Conservation (phyloP, 2,329 filamentous ascomycete genomes). For the Juglanconis sp. region DNA sequence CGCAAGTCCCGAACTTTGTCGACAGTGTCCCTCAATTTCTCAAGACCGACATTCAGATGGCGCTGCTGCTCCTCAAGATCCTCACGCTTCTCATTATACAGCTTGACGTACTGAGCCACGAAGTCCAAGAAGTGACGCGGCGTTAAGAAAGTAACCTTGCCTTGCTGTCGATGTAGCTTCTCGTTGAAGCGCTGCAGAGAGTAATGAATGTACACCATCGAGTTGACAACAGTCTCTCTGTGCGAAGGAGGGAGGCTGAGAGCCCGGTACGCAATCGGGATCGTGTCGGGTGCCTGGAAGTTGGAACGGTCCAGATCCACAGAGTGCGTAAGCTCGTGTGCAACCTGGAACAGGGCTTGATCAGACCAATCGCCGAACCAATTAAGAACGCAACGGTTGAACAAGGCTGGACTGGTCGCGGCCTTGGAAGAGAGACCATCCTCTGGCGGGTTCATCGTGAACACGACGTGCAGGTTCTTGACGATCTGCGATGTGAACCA, state of each 20-base stretch:
- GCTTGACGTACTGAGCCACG: slow-evolving; percentile 92
- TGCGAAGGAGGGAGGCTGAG: slow-evolving; percentile 83
- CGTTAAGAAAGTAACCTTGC: slow-evolving; percentile 87
- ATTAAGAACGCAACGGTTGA: slow-evolving; percentile 99
- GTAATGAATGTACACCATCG: slow-evolving; percentile 98
- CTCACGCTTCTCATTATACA: slow-evolving; percentile 98
- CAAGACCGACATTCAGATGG: slow-evolving; percentile 95
- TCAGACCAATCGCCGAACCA: slow-evolving; percentile 99
- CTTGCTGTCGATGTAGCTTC: slow-evolving; percentile 86
- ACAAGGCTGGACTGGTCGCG: slow-evolving; percentile 93
- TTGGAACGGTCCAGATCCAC: slow-evolving; percentile 88
- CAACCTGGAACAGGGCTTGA: slow-evolving; percentile 96
- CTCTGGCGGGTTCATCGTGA: slow-evolving; percentile 99
- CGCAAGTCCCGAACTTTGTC: slow-evolving; percentile 94
- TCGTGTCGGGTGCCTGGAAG: slow-evolving; percentile 82
- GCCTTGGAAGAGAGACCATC: slow-evolving; percentile 94
- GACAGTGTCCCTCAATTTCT: slow-evolving; percentile 94
- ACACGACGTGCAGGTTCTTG: slow-evolving; percentile 97
- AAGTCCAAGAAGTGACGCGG: slow-evolving; percentile 97
- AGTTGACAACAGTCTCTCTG: slow-evolving; percentile 88
- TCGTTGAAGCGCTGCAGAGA: slow-evolving; percentile 87
- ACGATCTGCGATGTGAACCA: slow-evolving; percentile 99
- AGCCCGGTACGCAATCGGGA: slow-evolving; percentile 88
- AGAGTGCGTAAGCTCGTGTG: slow-evolving; percentile 91
- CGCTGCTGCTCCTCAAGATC: slow-evolving; percentile 98